Evolutionary conservation across 352 stramenopile genomes (phyloP), one percentile per base, ranked within the genome.

Genomic region (Phytophthora capsici): DNA sequence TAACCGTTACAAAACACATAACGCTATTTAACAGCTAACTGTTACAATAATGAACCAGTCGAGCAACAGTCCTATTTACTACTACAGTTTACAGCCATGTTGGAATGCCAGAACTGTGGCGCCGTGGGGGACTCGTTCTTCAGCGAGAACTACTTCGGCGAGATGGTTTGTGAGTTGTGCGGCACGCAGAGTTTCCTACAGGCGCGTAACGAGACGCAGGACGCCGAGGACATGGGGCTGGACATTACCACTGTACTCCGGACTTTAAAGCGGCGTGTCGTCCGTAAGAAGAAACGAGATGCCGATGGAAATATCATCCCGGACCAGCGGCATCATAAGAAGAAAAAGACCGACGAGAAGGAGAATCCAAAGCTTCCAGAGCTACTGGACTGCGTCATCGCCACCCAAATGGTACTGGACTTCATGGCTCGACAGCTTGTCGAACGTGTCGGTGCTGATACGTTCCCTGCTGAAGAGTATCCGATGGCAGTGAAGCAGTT

Each of bases 91-190:
- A 50, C 19, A 52, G 50, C 57, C 57, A 88, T 86, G 79, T 68
- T 94, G 66, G 82, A 86, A 57, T 95, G 87, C 73, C 78, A 78
- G 52, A 93, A 71, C 43, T 95, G 87, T 65, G 85, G 87, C 58
- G 87, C 84, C 44, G 58, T 74, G 57, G 87, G 87, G 60, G 87
- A 94, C 60, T 56, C 64, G 51, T 89, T 89, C 69, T 95, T 95
- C 68, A 92, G 84, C 67, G 81, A 72, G 40, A 95, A 95, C 66
- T 90, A 88, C 73, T 90, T 92, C 25, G 87, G 85, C 0, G 87
- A 95, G 73, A 82, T 92, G 58, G 84, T 94, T 50, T 95, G 87
- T 58, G 85, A 95, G 57, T 61, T 95, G 23, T 95, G 87, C 41
- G 87, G 87, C 59, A 93, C 87, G 32, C 87, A 95, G 74, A 93